Evolutionary conservation across 805 yeast genomes (phyloP).

Genomic region (Candida manassasensis): DNA sequence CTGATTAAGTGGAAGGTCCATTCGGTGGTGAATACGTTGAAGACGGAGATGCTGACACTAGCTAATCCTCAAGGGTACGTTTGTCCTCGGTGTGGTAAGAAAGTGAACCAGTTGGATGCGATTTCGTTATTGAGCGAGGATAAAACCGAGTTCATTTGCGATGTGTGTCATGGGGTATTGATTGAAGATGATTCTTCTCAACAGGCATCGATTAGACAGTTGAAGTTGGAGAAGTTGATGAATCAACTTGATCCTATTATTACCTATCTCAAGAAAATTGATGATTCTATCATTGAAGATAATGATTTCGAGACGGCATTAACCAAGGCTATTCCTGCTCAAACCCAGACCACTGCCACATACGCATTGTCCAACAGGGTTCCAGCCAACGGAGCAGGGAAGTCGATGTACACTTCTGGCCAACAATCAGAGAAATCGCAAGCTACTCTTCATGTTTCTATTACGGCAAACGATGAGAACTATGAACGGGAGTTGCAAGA

Average conservation of each 20-base stretch:
- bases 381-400: conserved; percentile 19
- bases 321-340: conserved; percentile 80
- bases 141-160: conserved; percentile 76
- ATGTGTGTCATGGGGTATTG: conserved; percentile 70
- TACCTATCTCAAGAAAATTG: conserved; percentile 59
- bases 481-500: conserved; percentile 61
- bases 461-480: conserved; percentile 82
- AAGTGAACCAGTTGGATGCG: conserved; percentile 84
- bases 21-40: conserved; percentile 69
- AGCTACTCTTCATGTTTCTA: conserved; percentile 85
- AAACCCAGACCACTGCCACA: conserved; percentile 62
- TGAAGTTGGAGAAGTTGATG: conserved; percentile 78
- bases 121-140: conserved; percentile 77
- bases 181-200: conserved; percentile 86
- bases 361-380: conserved; percentile 54
- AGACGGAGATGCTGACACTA: conserved; percentile 77
- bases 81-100: conserved; percentile 80
- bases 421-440: conserved; percentile 56
- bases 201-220: conserved; percentile 77
- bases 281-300: conserved; percentile 37
- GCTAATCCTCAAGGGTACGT: conserved; percentile 92
- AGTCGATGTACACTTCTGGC: conserved; percentile 27
- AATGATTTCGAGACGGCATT: conserved; percentile 49
- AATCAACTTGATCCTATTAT: conserved; percentile 85
- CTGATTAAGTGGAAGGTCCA: conserved; percentile 96